Conservation (phyloP, 768 basidiomycete species). For the Tricholoma bakamatsutake region DNA sequence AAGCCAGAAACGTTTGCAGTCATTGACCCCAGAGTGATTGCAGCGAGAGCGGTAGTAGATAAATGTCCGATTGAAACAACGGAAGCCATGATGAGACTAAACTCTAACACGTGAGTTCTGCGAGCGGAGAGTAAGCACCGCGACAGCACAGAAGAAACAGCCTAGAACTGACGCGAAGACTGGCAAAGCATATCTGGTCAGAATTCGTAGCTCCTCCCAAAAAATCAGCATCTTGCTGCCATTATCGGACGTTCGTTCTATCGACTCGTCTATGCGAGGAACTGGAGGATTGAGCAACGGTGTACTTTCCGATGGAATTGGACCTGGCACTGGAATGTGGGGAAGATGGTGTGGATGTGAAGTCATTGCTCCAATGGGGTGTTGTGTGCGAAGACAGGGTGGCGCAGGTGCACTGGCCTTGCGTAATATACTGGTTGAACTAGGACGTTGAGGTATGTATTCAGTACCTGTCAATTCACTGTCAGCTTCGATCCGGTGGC, state of each 20-base stretch:
- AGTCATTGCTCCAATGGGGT: constrained; percentile 6
- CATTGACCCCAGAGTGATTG: constrained; percentile 70
- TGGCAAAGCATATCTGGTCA: constrained; percentile 61
- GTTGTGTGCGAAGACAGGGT: constrained; percentile 11
- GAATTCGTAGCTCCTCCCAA: constrained; percentile 54
- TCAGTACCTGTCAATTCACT: constrained; percentile 3
- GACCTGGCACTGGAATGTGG: constrained; percentile 9
- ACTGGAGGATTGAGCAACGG: constrained; percentile 53
- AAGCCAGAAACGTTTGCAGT: constrained; percentile 70
- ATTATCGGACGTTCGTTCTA: constrained; percentile 23
- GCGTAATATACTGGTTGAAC: constrained; percentile 1
- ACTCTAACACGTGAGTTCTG: constrained; percentile 80
- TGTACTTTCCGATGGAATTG: constrained; percentile 41
- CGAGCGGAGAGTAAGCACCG: neutral
- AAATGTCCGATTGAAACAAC: constrained; percentile 89
- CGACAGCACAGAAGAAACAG: neutral
- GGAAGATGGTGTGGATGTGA: constrained; percentile 3
- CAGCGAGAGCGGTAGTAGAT: constrained; percentile 85
- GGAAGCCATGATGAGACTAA: constrained; percentile 76
- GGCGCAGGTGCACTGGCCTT: constrained; percentile 5
- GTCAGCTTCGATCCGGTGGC: constrained; percentile 14
- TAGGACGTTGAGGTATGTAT: neutral
- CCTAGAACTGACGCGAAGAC: constrained; percentile 55
- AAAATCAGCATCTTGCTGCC: constrained; percentile 29
- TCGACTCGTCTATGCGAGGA: constrained; percentile 52